Evolutionary conservation across 805 yeast species (phyloP), one percentile per base, ranked within the genome.

Genomic region (Clavispora phyllophila): DNA sequence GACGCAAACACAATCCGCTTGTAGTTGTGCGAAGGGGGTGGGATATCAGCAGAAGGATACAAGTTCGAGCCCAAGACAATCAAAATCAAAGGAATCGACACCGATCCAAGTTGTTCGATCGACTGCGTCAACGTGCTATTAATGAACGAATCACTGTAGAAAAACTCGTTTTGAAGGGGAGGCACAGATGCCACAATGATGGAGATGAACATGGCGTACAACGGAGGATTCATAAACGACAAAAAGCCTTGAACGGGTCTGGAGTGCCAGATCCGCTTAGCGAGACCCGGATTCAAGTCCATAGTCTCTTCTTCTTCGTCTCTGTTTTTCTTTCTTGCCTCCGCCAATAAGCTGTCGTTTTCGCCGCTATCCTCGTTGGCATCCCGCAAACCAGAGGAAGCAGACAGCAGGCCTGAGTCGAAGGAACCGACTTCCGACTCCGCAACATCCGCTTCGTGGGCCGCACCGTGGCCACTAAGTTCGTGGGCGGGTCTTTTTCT

Each of bases 51-150:
- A 0, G 84, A 73, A 12, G 93, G 91, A 42, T 79, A 78, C 45
- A 85, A 68, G 55, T 85, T 85, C n/a, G 90, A 79, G 13, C 95
- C 95, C 50, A 85, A 66, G 12, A 84, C 88, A 42, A 85, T 78
- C 53, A 85, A 68, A 48, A 84, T 84, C 54, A 85, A 66, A 7
- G 95, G 95, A 51, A 85, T 82, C 2, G 91, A 84, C 9, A 85
- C 88, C 1, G 80, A 70, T 5, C 91, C 91, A 48, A 85, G 58
- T 58, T 82, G 85, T 14, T 63, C 71, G 34, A 85, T 75, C 0
- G 91, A 76, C 35, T 72, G 72, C 0, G 88, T 72, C 26, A 85
- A 49, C 0, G 93, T 85, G 50, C 81, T 80, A 49, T 79, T 79
- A 22, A 82, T 55, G 53, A 85, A 84, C 0, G 88, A 82, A 42